phyloP scores from a whole-genome alignment of 768 basidiomycete genomes.

The Suillus bovinus region DNA sequence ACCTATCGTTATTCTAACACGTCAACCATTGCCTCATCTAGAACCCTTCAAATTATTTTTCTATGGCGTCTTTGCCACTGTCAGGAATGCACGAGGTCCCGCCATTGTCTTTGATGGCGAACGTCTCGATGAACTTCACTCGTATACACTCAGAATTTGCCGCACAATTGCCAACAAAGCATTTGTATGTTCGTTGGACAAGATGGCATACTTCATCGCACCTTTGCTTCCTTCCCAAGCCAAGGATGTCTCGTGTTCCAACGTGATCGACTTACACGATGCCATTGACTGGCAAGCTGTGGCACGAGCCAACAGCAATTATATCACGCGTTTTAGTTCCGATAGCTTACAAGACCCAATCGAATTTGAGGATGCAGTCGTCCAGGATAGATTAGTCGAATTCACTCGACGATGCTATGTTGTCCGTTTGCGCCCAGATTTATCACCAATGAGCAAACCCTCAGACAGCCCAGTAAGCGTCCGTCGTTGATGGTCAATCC shows the following conservation, averaged over 20 bases:
- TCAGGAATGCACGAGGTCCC: constrained; percentile 47
- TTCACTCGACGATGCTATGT: constrained; percentile 72
- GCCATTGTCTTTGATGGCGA: constrained; percentile 50
- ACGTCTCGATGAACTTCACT: constrained; percentile 49
- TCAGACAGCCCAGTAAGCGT: constrained; percentile 60
- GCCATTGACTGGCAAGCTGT: constrained; percentile 68
- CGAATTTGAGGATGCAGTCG: constrained; percentile 60
- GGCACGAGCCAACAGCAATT: constrained; percentile 49
- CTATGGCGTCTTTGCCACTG: constrained; percentile 42
- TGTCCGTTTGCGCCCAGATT: constrained; percentile 56
- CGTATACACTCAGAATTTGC: constrained; percentile 64
- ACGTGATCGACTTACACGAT: constrained; percentile 34
- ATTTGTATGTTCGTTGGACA: constrained; percentile 50
- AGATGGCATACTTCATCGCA: constrained; percentile 66
- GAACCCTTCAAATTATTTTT: constrained; percentile 60
- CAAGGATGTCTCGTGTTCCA: constrained; percentile 11
- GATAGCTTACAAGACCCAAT: constrained; percentile 30
- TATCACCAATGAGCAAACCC: constrained; percentile 74
- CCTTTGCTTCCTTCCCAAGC: constrained; percentile 47
- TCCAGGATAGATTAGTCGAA: constrained; percentile 78
- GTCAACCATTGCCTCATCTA: constrained; percentile 62
- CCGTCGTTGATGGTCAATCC: not conserved
- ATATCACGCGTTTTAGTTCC: constrained; percentile 49
- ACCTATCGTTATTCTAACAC: constrained; percentile 67
- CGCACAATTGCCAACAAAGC: constrained; percentile 70